Evolutionary conservation across 257 asterid species (phyloP).

Genomic region (Marsdenia floribunda): DNA sequence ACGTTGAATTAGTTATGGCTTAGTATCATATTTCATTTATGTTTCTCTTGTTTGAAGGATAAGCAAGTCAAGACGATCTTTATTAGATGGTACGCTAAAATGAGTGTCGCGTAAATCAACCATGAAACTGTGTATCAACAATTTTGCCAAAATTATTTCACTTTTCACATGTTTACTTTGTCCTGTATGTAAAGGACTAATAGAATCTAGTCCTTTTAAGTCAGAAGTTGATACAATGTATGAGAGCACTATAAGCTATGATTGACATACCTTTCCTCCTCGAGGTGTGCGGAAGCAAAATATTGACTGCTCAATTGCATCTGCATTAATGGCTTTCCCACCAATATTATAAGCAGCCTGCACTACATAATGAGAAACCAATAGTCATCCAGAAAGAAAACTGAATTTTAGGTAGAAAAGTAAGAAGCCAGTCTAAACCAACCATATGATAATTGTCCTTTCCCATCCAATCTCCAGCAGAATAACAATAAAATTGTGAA

Average conservation of each 20-base stretch:
- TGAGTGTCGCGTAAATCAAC: neutral
- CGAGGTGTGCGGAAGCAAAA: slow-evolving; percentile 48
- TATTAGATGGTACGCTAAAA: neutral
- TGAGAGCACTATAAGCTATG: neutral
- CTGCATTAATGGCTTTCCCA: slow-evolving; percentile 46
- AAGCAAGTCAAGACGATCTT: neutral
- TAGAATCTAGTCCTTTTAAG: neutral
- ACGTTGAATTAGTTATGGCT: neutral
- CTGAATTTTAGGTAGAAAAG: neutral
- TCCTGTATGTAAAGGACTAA: too few species aligned
- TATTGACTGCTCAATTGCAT: slow-evolving; percentile 54
- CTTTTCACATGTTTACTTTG: neutral
- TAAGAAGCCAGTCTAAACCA: too few species aligned
- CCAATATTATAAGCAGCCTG: slow-evolving; percentile 63
- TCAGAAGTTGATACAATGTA: neutral
- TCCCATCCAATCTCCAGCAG: neutral
- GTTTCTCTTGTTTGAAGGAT: neutral
- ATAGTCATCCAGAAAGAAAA: slow-evolving; percentile 15
- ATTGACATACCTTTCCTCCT: slow-evolving; percentile 43
- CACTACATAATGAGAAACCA: slow-evolving; percentile 25
- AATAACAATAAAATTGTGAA: neutral
- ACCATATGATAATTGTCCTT: neutral
- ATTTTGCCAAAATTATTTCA: neutral
- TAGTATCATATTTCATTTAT: neutral
- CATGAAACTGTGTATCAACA: neutral